A percentile compares a stretch with the other conserved stretches of the same genome.
Evolutionary conservation across 208 protist species (phyloP).

Genomic region (Endotrypanum monterogeii): DNA sequence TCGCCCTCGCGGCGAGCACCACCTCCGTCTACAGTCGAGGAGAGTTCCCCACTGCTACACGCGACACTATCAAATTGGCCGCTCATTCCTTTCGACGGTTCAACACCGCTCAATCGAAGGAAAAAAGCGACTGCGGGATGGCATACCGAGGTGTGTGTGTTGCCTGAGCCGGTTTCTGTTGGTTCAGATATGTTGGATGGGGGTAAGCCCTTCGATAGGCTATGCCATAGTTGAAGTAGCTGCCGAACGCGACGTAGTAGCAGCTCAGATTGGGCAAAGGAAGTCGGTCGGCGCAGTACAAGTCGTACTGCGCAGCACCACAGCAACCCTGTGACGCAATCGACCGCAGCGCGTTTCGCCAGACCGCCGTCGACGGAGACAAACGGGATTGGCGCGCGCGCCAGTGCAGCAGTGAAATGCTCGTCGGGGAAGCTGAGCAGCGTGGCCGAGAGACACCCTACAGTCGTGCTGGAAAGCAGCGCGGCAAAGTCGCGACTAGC

Average conservation of each 20-base stretch:
- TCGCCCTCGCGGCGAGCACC: conserved; percentile 11
- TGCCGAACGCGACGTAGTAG: conserved; percentile 23
- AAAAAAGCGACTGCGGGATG: conserved; percentile 14
- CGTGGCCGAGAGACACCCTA: conserved; percentile 36
- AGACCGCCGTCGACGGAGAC: conserved; percentile 23
- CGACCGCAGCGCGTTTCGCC: conserved; percentile 11
- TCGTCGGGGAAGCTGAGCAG: conserved; percentile 47
- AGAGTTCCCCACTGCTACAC: background rate
- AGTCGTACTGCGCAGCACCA: conserved; percentile 26
- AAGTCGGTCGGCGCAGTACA: conserved; percentile 5
- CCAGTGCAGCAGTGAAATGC: conserved; percentile 48
- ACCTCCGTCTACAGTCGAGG: background rate
- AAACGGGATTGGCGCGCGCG: conserved; percentile 33
- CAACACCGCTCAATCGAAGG: conserved; percentile 22
- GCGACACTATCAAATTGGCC: too few species aligned
- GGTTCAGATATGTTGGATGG: background rate
- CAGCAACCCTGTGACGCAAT: conserved; percentile 26
- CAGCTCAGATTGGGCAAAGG: conserved; percentile 3
- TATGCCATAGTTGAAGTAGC: conserved; percentile 32
- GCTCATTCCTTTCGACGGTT: conserved; percentile 10
- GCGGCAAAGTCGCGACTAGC: conserved; percentile 13
- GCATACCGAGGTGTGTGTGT: background rate
- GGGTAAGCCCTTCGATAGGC: conserved; percentile 4
- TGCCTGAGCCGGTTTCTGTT: background rate
- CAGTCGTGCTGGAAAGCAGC: conserved; percentile 30